phyloP scores from a whole-genome alignment of 2,329 filamentous ascomycete genomes.

The Hypoxylon sp. region DNA sequence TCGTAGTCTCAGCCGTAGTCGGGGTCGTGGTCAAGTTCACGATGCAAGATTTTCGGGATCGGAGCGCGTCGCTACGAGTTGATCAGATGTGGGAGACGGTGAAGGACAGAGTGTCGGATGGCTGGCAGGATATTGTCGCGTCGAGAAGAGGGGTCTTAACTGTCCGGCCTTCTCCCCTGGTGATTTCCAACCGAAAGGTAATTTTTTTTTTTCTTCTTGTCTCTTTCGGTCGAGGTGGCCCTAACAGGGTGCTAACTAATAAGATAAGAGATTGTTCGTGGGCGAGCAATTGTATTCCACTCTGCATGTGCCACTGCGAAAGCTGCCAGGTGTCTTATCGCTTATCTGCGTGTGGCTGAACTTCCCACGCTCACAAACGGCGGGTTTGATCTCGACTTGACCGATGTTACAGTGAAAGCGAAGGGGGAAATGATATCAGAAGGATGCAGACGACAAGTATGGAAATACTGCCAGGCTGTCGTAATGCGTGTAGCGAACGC shows the following conservation, averaged over 20 bases:
- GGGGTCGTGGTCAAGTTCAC: neutral
- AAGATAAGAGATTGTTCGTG: conserved; percentile 17
- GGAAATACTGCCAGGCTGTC: neutral
- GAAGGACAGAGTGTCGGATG: conserved; percentile 12
- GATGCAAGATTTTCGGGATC: neutral
- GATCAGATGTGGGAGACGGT: conserved; percentile 7
- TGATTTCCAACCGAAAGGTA: conserved; percentile 13
- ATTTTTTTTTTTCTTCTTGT: conserved; percentile 24
- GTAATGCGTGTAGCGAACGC: neutral
- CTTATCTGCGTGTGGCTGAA: conserved; percentile 34
- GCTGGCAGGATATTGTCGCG: conserved; percentile 26
- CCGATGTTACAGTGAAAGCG: neutral
- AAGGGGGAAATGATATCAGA: neutral
- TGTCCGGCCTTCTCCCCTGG: conserved; percentile 17
- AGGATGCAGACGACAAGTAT: neutral
- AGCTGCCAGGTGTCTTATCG: conserved; percentile 42
- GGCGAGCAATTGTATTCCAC: conserved; percentile 22
- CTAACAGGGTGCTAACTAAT: conserved; percentile 20
- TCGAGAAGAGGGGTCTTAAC: conserved; percentile 29
- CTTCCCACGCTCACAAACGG: neutral
- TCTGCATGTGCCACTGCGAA: conserved; percentile 8
- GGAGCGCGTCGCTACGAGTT: conserved; percentile 15
- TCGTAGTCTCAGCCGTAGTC: neutral
- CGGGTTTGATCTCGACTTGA: neutral
- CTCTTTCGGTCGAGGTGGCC: conserved; percentile 33